Conservation (phyloP, 1,284 basidiomycete genomes). For the Cerioporus squamosus region DNA sequence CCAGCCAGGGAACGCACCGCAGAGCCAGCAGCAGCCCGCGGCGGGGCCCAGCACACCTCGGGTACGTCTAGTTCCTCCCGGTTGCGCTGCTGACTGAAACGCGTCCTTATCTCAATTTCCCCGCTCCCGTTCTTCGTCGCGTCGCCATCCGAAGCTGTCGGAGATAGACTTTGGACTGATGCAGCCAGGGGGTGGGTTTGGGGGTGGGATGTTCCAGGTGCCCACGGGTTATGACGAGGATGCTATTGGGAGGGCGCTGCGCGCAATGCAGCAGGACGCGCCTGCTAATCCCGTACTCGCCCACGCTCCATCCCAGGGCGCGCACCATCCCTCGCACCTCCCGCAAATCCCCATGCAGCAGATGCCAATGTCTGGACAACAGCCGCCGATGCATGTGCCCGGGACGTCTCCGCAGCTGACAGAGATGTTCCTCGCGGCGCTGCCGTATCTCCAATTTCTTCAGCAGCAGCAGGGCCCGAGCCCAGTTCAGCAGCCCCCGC, state of each 20-base stretch:
- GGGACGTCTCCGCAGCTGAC: constrained; percentile 28
- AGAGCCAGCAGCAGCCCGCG: constrained; percentile 1
- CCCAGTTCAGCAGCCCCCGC: neutral
- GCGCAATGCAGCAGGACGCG: constrained; percentile 29
- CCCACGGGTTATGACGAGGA: constrained; percentile 33
- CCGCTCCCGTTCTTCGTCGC: neutral
- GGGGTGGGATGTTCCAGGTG: constrained; percentile 12
- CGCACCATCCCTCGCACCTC: neutral
- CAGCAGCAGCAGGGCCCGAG: constrained; percentile 29
- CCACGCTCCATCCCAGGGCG: neutral
- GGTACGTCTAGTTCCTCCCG: constrained; percentile 19
- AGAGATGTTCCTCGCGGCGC: constrained; percentile 33
- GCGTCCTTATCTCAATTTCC: neutral
- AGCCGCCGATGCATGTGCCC: neutral
- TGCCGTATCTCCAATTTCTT: constrained; percentile 35
- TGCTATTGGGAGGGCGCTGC: constrained; percentile 30
- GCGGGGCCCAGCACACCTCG: constrained; percentile 28
- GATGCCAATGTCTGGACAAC: constrained; percentile 1
- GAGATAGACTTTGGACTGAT: constrained; percentile 28
- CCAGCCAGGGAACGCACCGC: constrained; percentile 22
- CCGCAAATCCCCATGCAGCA: constrained; percentile 11
- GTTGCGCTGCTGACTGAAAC: neutral
- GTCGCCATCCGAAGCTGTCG: constrained; percentile 8
- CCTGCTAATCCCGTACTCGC: neutral
- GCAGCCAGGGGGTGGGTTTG: constrained; percentile 20